Evolutionary conservation across 257 asterid species (phyloP).

Genomic region (Solanum chmielewskii): DNA sequence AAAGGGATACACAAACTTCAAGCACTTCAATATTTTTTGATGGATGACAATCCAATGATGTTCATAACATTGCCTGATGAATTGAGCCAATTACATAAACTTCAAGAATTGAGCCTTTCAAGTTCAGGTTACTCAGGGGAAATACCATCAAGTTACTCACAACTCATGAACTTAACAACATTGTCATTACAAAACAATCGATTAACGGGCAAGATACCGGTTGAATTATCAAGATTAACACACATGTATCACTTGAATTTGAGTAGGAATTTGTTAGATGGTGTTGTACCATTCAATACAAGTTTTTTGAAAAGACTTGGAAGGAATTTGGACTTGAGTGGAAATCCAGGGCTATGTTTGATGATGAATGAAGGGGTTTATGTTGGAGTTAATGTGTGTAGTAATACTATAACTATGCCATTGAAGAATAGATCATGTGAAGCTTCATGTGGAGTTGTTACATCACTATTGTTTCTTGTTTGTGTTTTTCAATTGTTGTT

Average conservation of each 20-base stretch:
- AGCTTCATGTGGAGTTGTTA: slow-evolving; percentile 12
- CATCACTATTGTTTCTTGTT: slow-evolving; percentile 11
- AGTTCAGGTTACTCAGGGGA: slow-evolving; percentile 61
- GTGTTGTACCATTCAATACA: slow-evolving; percentile 60
- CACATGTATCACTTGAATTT: slow-evolving; percentile 66
- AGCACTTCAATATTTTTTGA: slow-evolving; percentile 52
- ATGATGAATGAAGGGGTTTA: slow-evolving; percentile 28
- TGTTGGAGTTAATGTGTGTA: slow-evolving; percentile 36
- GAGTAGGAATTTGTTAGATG: slow-evolving; percentile 65
- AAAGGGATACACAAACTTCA: slow-evolving; percentile 23
- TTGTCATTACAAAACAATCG: slow-evolving; percentile 63
- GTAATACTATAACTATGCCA: slow-evolving; percentile 20
- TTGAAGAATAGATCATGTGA: slow-evolving; percentile 20
- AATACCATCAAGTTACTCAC: slow-evolving; percentile 49
- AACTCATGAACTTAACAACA: slow-evolving; percentile 44
- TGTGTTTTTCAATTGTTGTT: neutral
- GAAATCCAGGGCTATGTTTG: slow-evolving; percentile 68
- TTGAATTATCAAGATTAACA: slow-evolving; percentile 33
- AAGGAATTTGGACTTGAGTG: slow-evolving; percentile 67
- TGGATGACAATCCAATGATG: slow-evolving; percentile 86
- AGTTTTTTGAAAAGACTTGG: slow-evolving; percentile 67
- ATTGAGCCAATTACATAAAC: slow-evolving; percentile 38
- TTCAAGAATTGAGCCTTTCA: slow-evolving; percentile 73
- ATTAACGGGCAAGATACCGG: slow-evolving; percentile 52
- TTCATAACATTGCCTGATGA: slow-evolving; percentile 36